Conservation (phyloP, 176 grass and related monocot genomes). For the Guadua angustifolia region DNA sequence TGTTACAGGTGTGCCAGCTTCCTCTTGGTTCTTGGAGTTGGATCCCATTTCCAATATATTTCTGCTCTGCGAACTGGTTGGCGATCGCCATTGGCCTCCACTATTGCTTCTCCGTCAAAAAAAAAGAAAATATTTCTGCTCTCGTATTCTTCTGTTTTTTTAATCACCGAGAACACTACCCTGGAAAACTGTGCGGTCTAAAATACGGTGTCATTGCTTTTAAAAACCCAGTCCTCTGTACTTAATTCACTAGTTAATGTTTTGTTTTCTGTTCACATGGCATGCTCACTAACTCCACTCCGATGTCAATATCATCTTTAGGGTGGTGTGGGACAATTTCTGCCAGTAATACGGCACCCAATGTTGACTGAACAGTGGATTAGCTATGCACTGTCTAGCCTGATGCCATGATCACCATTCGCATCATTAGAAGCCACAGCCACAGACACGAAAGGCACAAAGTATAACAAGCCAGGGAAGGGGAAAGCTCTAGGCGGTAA, state of each 20-base stretch:
- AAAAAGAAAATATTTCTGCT: background rate
- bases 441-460: constrained; percentile 42
- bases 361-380: constrained; percentile 50
- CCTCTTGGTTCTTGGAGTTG: constrained; percentile 8
- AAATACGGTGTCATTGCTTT: constrained; percentile 15
- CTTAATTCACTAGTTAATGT: constrained; percentile 45
- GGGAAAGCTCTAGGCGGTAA: constrained; percentile 54
- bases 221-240: constrained; percentile 5
- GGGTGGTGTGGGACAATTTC: constrained; percentile 44
- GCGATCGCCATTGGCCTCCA: too few species aligned
- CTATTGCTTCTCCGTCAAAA: too few species aligned
- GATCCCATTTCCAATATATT: background rate
- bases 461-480: constrained; percentile 41
- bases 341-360: constrained; percentile 55
- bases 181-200: constrained; percentile 34
- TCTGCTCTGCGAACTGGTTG: too few species aligned
- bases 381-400: constrained; percentile 16
- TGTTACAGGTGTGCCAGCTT: constrained; percentile 32
- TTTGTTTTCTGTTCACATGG: constrained; percentile 58
- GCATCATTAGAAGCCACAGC: constrained; percentile 47
- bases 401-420: constrained; percentile 41
- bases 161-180: background rate
- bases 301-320: constrained; percentile 45
- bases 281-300: constrained; percentile 54
- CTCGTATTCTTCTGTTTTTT: constrained; percentile 1